phyloP scores from a whole-genome alignment of 306 rosid genomes.

The Cucumis hystrix region DNA sequence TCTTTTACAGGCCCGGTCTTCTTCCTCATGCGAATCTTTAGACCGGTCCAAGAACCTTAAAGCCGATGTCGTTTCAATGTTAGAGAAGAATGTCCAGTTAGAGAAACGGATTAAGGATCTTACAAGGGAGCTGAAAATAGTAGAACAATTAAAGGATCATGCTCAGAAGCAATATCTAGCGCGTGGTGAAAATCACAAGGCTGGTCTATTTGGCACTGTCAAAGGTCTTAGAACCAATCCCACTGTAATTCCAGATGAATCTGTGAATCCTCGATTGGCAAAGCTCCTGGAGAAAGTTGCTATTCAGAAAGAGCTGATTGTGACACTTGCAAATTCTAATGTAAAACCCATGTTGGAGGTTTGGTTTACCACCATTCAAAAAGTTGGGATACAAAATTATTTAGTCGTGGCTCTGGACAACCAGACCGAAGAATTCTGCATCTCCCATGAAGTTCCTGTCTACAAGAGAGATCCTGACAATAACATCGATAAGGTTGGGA shows the following conservation, averaged over 20 bases:
- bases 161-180: conserved; percentile 50
- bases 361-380: conserved; percentile 62
- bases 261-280: conserved; percentile 68
- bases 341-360: conserved; percentile 61
- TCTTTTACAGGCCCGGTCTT: conserved; percentile 30
- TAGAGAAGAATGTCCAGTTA: conserved; percentile 39
- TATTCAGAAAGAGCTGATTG: conserved; percentile 51
- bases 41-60: conserved; percentile 36
- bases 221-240: conserved; percentile 79
- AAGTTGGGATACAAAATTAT: conserved; percentile 59
- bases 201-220: conserved; percentile 72
- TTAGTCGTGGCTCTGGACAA: conserved; percentile 69
- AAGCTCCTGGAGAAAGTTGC: conserved; percentile 57
- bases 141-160: conserved; percentile 55
- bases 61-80: conserved; percentile 28
- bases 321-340: conserved; percentile 62
- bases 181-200: conserved; percentile 61
- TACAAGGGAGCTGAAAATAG: conserved; percentile 37
- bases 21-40: conserved; percentile 33
- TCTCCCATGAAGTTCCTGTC: conserved; percentile 54
- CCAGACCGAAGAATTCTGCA: conserved; percentile 47
- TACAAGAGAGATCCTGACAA: conserved; percentile 74
- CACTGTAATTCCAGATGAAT: conserved; percentile 49
- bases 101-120: conserved; percentile 37
- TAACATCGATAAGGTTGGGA: conserved; percentile 46